These are phyloP conservation scores for Meira nashicola DNA, from an alignment of 1,284 basidiomycete genomes.

Conservation along the genomic window DNA sequence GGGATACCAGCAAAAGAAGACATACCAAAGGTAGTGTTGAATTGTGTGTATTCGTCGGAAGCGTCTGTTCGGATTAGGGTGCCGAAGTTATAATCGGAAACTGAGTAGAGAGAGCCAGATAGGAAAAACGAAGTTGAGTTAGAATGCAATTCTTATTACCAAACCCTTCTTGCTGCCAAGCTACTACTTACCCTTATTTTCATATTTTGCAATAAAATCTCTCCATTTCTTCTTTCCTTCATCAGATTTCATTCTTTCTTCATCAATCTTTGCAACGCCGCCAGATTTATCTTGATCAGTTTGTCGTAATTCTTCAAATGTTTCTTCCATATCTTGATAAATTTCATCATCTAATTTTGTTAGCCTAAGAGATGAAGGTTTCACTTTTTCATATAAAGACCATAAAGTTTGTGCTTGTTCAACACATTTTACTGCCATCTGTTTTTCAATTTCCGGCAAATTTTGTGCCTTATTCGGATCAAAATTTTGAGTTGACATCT, in stretches of 20 bases:
- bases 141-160: neutral
- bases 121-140: slow-evolving; percentile 35
- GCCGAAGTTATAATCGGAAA: slow-evolving; percentile 95
- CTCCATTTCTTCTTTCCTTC: slow-evolving; percentile 91
- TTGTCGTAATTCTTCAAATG: slow-evolving; percentile 69
- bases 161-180: neutral
- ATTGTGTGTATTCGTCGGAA: slow-evolving; percentile 78
- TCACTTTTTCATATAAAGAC: slow-evolving; percentile 80
- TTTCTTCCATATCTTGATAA: slow-evolving; percentile 67
- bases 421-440: slow-evolving; percentile 87
- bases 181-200: slow-evolving; percentile 55
- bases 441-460: slow-evolving; percentile 90
- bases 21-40: slow-evolving; percentile 88
- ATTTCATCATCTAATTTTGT: slow-evolving; percentile 66
- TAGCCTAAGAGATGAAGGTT: slow-evolving; percentile 70
- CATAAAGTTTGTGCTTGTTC: slow-evolving; percentile 74
- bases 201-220: slow-evolving; percentile 75
- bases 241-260: slow-evolving; percentile 88
- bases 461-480: slow-evolving; percentile 64
- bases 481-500: slow-evolving; percentile 37
- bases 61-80: slow-evolving; percentile 83
- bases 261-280: slow-evolving; percentile 61
- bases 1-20: slow-evolving; percentile 9
- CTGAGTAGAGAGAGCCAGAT: slow-evolving; percentile 14
- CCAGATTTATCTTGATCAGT: slow-evolving; percentile 7